These are phyloP conservation scores for Nelumbo lutea DNA, from an alignment of 164 flowering plant genomes.

Conservation along the genomic window DNA sequence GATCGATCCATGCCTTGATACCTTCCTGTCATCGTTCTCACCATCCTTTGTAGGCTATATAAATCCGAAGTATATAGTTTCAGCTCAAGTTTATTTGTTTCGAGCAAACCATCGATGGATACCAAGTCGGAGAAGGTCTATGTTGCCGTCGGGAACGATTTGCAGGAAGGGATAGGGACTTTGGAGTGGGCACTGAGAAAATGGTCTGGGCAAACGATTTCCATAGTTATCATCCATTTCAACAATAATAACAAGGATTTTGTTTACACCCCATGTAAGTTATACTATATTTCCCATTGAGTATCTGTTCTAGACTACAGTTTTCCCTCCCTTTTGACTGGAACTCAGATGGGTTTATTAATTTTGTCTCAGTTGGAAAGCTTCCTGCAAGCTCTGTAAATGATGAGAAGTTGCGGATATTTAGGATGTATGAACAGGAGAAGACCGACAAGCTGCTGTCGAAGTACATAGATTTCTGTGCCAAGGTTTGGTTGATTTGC, in stretches of 20 bases:
- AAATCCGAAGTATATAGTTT: neutral
- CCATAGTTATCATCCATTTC: conserved; percentile 45
- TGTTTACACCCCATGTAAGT: conserved; percentile 44
- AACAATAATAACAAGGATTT: conserved; percentile 23
- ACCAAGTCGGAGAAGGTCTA: conserved; percentile 38
- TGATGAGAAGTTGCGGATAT: conserved; percentile 41
- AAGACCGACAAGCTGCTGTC: conserved; percentile 37
- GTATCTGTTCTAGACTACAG: neutral
- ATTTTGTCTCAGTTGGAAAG: conserved; percentile 49
- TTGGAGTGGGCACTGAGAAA: conserved; percentile 49
- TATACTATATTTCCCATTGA: neutral
- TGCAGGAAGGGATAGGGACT: conserved; percentile 46
- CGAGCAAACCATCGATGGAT: conserved; percentile 12
- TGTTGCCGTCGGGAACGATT: conserved; percentile 51
- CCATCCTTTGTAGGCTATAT: neutral
- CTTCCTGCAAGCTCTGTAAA: conserved; percentile 54
- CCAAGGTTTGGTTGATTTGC: conserved; percentile 37
- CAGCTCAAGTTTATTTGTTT: neutral
- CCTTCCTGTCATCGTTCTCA: neutral
- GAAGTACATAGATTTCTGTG: conserved; percentile 44
- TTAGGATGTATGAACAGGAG: conserved; percentile 41
- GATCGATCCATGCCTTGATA: neutral
- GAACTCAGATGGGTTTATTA: neutral
- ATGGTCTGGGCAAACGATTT: conserved; percentile 37
- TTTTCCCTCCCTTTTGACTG: neutral